These are phyloP conservation scores for Dipodascus geniculatus DNA, from an alignment of 805 yeast species.

Conservation along the genomic window DNA sequence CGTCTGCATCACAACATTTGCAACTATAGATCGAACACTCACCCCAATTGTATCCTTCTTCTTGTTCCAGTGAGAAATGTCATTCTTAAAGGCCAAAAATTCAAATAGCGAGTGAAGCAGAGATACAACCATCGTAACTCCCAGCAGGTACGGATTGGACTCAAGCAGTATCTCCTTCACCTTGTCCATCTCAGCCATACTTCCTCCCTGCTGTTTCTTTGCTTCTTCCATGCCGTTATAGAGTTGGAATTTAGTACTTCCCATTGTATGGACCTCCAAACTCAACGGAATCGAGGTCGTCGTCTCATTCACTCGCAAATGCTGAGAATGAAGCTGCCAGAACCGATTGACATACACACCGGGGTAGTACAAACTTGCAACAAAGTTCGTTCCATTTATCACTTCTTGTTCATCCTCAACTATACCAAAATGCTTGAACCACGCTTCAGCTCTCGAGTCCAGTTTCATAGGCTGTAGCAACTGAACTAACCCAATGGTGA, in stretches of 20 bases:
- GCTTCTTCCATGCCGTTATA: conserved; percentile 22
- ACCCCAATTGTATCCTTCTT: conserved; percentile 32
- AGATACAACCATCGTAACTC: conserved; percentile 25
- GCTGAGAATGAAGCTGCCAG: conserved; percentile 29
- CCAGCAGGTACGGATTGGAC: conserved; percentile 28
- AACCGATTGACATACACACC: conserved; percentile 28
- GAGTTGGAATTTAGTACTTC: conserved; percentile 25
- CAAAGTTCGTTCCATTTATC: conserved; percentile 11
- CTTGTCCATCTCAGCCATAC: conserved; percentile 26
- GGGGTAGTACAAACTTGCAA: conserved; percentile 28
- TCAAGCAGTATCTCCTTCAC: conserved; percentile 28
- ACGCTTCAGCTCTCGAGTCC: background rate
- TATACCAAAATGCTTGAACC: conserved; percentile 14
- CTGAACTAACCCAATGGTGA: conserved; percentile 25
- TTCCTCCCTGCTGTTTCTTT: conserved; percentile 20
- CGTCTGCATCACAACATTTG: conserved; percentile 30
- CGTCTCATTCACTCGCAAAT: conserved; percentile 24
- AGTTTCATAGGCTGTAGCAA: background rate
- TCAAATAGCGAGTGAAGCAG: conserved; percentile 29
- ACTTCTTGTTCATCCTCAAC: background rate
- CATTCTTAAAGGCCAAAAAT: conserved; percentile 32
- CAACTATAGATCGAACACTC: conserved; percentile 29
- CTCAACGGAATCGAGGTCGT: conserved; percentile 19
- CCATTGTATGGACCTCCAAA: conserved; percentile 20
- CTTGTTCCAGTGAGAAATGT: conserved; percentile 31